Conservation (phyloP, 2,329 filamentous ascomycete species). For the Cladorrhinum sp. region DNA sequence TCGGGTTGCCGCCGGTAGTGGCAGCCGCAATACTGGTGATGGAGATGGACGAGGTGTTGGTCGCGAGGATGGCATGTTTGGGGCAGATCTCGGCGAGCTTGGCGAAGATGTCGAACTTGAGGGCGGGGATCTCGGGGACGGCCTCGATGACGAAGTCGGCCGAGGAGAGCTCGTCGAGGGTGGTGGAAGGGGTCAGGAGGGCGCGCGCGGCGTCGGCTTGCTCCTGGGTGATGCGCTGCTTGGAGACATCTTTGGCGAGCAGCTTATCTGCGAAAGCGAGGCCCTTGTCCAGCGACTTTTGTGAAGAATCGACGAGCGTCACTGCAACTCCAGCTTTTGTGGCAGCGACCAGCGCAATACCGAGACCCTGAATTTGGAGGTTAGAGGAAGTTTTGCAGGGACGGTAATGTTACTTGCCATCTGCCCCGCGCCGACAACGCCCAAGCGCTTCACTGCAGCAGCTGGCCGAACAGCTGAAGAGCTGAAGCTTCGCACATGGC, state of each 20-base stretch:
- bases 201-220: conserved; percentile 71
- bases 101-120: conserved; percentile 86
- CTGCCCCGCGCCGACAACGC: conserved; percentile 91
- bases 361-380: conserved; percentile 65
- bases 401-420: conserved; percentile 63
- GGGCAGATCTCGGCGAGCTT: conserved; percentile 78
- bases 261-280: conserved; percentile 92
- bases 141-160: conserved; percentile 98
- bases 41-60: conserved; percentile 97
- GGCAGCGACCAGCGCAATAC: conserved; percentile 92
- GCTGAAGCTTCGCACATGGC: conserved; percentile 63
- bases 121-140: conserved; percentile 82
- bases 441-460: conserved; percentile 76
- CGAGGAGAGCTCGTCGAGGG: conserved; percentile 72
- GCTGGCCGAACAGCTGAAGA: conserved; percentile 58
- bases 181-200: conserved; percentile 67
- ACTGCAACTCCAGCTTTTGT: conserved; percentile 81
- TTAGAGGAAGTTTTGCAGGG: neutral
- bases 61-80: conserved; percentile 84
- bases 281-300: conserved; percentile 83
- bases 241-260: conserved; percentile 86
- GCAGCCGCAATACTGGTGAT: conserved; percentile 94
- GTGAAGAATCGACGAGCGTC: conserved; percentile 77
- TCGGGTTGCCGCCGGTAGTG: conserved; percentile 69
- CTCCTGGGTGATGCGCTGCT: conserved; percentile 78